Base-by-base conservation (phyloP, 1,284 basidiomycete genomes). In the Athelia sp. region DNA sequence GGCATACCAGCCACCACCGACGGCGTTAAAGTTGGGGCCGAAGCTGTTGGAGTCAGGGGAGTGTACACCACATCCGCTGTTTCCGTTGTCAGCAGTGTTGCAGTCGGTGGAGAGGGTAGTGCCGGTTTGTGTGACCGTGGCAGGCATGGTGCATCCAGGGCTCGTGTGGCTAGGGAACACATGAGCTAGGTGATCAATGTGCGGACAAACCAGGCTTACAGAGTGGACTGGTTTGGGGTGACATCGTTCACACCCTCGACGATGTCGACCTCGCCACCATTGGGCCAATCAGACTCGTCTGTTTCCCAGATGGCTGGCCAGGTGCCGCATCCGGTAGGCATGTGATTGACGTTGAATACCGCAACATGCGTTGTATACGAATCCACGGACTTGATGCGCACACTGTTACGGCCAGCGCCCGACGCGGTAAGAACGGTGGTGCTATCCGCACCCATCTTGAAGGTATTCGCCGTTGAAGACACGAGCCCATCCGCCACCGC, bases 1-100 rank as follows among this genome's bases (percentile, higher is more conserved):
- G 1, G 71, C 72, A 47, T 72, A 66, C 70, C 67, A 74, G 47
- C 72, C 71, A 19, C 74, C 76, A 35, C 68, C 66, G 26, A 59
- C 55, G 22, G 49, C 54, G 58, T 78, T 78, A 58, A 75, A 74
- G 4, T 54, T 40, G 2, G 69, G 64, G 1, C 75, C 76, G 45
- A 64, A 74, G 44, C 62, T 69, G 31, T 66, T 67, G 19, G 60
- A 54, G 23, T 68, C 58, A 8, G 62, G 65, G 38, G 68, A 62
- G 24, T 61, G 51, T 43, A 77, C 71, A 8, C 71, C 73, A 52
- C 79, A 81, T 1, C 77, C 76, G 2, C 62, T 53, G 56, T 6
- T 10, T 22, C 44, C 10, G 55, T 43, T 21, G 62, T 66, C 63
- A 31, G 58, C 51, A 2, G 70, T 64, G 26, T 71, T 64, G 49